Conservation (phyloP, 768 basidiomycete species). For the Naganishia randhawae region DNA sequence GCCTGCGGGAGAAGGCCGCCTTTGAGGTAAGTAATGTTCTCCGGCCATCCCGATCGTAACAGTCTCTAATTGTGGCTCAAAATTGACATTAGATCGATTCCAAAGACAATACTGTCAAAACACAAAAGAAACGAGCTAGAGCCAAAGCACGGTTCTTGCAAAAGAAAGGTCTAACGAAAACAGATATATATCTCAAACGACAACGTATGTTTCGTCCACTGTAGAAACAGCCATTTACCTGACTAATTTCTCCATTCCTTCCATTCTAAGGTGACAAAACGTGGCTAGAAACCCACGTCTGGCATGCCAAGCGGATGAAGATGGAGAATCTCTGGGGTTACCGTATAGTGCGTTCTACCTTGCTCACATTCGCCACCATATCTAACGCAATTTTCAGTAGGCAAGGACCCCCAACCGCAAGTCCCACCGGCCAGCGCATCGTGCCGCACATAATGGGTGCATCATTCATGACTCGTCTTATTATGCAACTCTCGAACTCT, state of each 20-base stretch:
- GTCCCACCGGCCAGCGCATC: constrained; percentile 82
- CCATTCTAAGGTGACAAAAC: constrained; percentile 71
- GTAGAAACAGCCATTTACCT: not conserved
- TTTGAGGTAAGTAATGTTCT: constrained; percentile 63
- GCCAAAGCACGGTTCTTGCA: constrained; percentile 60
- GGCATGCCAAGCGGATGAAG: constrained; percentile 95
- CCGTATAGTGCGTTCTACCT: constrained; percentile 57
- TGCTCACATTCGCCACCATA: too few species aligned
- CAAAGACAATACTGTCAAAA: constrained; percentile 52
- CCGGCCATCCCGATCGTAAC: not conserved
- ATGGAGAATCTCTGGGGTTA: constrained; percentile 94
- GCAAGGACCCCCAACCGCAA: constrained; percentile 86
- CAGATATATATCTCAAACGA: constrained; percentile 63
- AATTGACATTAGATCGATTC: constrained; percentile 66
- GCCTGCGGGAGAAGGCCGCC: constrained; percentile 73
- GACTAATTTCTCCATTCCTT: not conserved
- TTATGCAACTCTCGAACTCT: constrained; percentile 68
- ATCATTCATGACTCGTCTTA: constrained; percentile 91
- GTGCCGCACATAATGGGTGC: constrained; percentile 76
- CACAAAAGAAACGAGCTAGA: constrained; percentile 53
- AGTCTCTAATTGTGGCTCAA: too few species aligned
- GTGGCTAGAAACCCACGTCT: constrained; percentile 95
- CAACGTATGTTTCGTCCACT: constrained; percentile 59
- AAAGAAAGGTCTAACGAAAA: constrained; percentile 60
- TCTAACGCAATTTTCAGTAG: not conserved